Base-by-base conservation (phyloP, 768 basidiomycete species). In the Mycena rebaudengoi region DNA sequence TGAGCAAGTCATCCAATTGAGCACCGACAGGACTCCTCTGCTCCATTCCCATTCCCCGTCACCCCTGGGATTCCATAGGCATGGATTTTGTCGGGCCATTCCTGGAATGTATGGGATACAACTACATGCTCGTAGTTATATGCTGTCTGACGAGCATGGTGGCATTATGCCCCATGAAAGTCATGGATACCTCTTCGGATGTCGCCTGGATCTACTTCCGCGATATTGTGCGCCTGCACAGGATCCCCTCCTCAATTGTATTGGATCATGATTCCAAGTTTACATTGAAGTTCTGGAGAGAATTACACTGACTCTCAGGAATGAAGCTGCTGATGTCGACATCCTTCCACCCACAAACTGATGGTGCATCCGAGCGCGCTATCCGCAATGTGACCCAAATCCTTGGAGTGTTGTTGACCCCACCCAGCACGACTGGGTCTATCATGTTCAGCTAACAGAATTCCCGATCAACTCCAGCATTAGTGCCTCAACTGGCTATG, bases 381-480 rank as follows among this genome's bases (percentile, higher is more conserved):
- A n/a, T n/a, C n/a, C n/a, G n/a, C n/a, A n/a, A n/a, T n/a, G n/a
- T n/a, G n/a, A n/a, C 46, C 25, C 46, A 48, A n/a, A 48, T 48
- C 5, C 46, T 48, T 5, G 26, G 46, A 4, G 25, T 16, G 8
- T 29, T 11, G 46, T 48, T 3, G 46, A 48, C 7, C n/a, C 46
- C 3, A 8, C 25, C 8, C 46, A 48, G 29, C 13, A 28, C 7
- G 46, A 48, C 28, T 48, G 46, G 46, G 46, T 29, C 5, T 29
- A 48, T 23, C 46, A 48, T 16, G n/a, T 48, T 7, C 46, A 25
- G 5, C 26, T 48, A 28, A 76, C 60, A 68, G 46, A 67, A 3
- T 82, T 83, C n/a, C n/a, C n/a, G n/a, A n/a, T n/a, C n/a, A n/a
- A n/a, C n/a, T 71, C 69, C 1, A 67, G 71, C 32, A 56, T 71